Base-by-base conservation (phyloP, 225 moss, liverwort and hornwort species). In the Polytrichum commune region DNA sequence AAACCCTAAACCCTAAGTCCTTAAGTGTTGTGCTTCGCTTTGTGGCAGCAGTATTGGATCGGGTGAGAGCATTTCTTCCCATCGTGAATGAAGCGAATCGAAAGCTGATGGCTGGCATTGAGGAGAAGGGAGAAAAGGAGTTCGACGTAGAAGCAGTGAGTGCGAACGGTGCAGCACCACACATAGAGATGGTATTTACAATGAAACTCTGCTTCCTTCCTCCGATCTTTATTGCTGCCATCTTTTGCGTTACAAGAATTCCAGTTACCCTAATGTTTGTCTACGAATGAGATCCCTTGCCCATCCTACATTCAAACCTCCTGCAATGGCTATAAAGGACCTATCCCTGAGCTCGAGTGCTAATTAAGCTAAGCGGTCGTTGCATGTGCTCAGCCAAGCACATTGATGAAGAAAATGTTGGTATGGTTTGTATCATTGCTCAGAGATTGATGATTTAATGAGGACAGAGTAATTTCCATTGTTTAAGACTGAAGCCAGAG, bases 61-160 rank as follows among this genome's bases (percentile, higher is more conserved):
- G 93, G 53, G 80, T 95, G 29, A 93, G 80, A 77, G 72, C 83
- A 18, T 95, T 95, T 74, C 90, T 95, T 73, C 95, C 95, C 7
- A 55, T 80, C 72, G 78, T 95, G 79, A 83, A 90, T 28, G 82
- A 91, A 75, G 93, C 90, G 5, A 96, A 96, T 78, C 81, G 77
- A 46, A 86, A 89, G 75, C 73, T 96, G 22, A 90, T 92, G 61
- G 78, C 89, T 35, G 90, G 83, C 62, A 96, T 96, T 18, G 62
- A 90, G 84, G 87, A 83, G 62, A 86, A 79, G 67, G 96, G 96
- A 54, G 88, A 79, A 72, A 84, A 93, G 66, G 79, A 84, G 75
- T 93, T 81, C 77, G 88, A 96, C 55, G 88, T 93, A 33, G 96
- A 96, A 76, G 77, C 75, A 22, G 62, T 92, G 61, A 81, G 78